Evolutionary conservation across 345 rosid species (phyloP), one percentile per base, ranked within the genome.

Genomic region (Euclidium syriacum): DNA sequence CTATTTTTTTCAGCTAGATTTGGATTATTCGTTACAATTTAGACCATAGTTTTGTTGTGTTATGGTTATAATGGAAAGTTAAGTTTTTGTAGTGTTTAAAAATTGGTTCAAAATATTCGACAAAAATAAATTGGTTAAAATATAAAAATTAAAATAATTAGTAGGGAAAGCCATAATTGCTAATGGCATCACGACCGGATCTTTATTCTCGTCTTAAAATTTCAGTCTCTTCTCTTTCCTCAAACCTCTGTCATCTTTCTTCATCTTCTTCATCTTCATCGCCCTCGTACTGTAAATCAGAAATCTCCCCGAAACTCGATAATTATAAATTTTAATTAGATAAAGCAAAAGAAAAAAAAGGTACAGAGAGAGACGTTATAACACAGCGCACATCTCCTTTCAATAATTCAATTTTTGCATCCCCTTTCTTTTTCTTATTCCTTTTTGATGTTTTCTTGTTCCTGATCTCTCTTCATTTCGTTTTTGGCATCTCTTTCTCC

Each of bases 371-470:
- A 51, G 16, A 49, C 34, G 53, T 38, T 47, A 17, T 35, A 56
- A 40, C 60, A 59, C 53, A 59, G 24, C 66, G 38, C 60, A 58
- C 35, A 59, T 41, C 65, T 32, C 52, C 26, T 58, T 65, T 57
- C 51, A 67, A 49, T 50, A 1, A 48, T 58, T 48, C 49, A 34
- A 5, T 26, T 61, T 39, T 10, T 47, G 15, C 23, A 8, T 55
- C 5, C 4, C 3, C 1, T n/a, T 56, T 22, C 55, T 39, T 70
- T 4, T 14, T 41, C 18, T 41, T 52, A 46, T 40, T 26, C 20
- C 34, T 4, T 52, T 29, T 18, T 49, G 17, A 26, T 55, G 32
- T 36, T 48, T 6, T n/a, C 6, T 58, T 35, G 29, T n/a, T 23
- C 19, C 74, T 44, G 35, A 16, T 71, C 51, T 43, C 27, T 29